Conservation (phyloP, 1,284 basidiomycete genomes). For the Inonotus obliquus region DNA sequence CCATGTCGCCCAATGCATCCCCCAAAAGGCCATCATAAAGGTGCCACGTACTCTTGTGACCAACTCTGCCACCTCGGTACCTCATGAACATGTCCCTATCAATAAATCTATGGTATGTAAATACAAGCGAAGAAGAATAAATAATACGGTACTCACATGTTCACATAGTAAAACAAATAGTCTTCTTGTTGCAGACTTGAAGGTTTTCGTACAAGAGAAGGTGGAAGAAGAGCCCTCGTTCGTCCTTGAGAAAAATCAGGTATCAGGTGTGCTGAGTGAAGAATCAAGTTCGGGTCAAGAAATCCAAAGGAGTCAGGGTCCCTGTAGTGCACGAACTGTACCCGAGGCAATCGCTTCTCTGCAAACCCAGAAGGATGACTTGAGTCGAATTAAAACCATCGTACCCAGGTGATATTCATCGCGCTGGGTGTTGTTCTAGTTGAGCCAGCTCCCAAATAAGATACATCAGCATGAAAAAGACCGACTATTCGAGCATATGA, state of each 20-base stretch:
- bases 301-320: conserved; percentile 2
- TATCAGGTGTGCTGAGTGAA: conserved; percentile 2
- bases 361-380: not conserved
- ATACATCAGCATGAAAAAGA: conserved; percentile 18
- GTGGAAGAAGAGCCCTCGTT: not conserved
- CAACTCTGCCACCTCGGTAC: too few relatives aligned
- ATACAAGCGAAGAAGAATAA: conserved; percentile 10
- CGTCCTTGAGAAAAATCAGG: conserved; percentile 5
- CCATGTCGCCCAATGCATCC: not conserved
- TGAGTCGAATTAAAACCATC: not conserved
- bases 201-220: conserved; percentile 23
- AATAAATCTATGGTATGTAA: conserved; percentile 28
- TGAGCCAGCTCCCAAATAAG: not conserved
- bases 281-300: conserved; percentile 7
- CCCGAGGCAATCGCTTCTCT: not conserved
- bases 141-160: conserved; percentile 11
- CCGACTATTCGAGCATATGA: conserved; percentile 22
- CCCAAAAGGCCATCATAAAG: not conserved
- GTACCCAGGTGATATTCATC: not conserved
- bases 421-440: not conserved
- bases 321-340: not conserved
- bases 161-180: conserved; percentile 17
- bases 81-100: too few relatives aligned
- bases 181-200: conserved; percentile 17
- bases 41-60: conserved; percentile 21